Conservation (phyloP, 768 basidiomycete genomes). For the Tricholoma flavovirens region DNA sequence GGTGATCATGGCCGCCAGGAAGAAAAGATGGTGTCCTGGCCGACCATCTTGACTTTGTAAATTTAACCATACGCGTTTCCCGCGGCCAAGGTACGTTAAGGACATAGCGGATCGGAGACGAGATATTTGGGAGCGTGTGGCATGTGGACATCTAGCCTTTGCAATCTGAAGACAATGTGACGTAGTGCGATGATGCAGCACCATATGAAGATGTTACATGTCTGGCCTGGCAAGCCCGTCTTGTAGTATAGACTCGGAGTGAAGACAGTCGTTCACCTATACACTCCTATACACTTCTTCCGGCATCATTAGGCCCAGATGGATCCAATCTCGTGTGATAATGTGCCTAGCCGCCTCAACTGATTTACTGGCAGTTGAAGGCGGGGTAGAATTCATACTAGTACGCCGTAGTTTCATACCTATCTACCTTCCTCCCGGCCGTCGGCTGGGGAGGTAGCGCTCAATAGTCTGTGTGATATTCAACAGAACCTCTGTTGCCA, state of each 20-base stretch:
- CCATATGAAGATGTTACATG: background rate
- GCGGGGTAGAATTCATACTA: no score
- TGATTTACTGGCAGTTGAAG: no score
- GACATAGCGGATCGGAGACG: background rate
- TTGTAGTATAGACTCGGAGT: no score
- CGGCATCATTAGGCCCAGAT: no score
- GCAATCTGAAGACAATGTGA: background rate
- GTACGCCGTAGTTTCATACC: no score
- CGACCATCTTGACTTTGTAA: background rate
- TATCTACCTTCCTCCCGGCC: no score
- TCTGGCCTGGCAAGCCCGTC: no score
- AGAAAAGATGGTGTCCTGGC: conserved; percentile 1
- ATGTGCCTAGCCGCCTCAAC: no score
- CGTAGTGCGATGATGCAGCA: background rate
- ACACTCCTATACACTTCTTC: no score
- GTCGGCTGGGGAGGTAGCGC: no score
- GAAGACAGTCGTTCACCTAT: no score
- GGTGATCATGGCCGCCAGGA: conserved; percentile 11
- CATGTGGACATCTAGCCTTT: background rate
- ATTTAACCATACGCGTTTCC: background rate
- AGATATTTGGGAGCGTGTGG: background rate
- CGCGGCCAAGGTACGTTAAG: background rate
- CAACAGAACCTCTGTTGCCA: conserved; percentile 22
- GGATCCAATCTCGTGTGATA: no score
- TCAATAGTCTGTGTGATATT: conserved; percentile 22